Evolutionary conservation across 352 stramenopile species (phyloP), one percentile per base, ranked within the genome.

Genomic region (Globisporangium paroecandrum): DNA sequence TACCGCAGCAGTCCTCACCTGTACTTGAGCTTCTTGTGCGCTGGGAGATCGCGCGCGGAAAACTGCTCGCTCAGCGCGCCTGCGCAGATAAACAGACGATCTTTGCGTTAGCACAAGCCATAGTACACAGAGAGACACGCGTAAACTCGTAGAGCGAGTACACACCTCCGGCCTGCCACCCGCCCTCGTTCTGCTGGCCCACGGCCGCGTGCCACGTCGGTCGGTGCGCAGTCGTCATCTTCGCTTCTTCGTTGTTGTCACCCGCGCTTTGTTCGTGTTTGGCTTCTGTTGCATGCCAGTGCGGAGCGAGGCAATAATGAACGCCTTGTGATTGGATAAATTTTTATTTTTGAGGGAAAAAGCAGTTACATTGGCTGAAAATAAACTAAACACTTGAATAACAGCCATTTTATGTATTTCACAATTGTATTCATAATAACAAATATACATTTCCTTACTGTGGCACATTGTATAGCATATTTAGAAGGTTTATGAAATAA

Each of bases 171-270:
- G 85, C 75, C 47, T 95, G 83, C 85, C 87, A 95, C 75, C 87
- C 87, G 55, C 87, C 87, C 66, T 95, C 85, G 72, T 94, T 95
- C 65, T 89, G 83, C 73, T 95, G 85, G 46, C 87, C 87, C 65
- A 95, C 85, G 64, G 87, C 87, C 63, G 87, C 87, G 70, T 95
- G 82, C 85, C 85, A 95, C 24, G 87, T 95, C 74, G 87, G 85
- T 66, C 87, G 83, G 69, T 93, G 85, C 41, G 87, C 87, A n/a
- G 85, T 95, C 75, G 87, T 95, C 85, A 95, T 95, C 32, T 41
- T 64, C 43, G 18, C 43, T 51, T 51, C 10, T 64, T 25, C 38
- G 24, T 9, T 54, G 43, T 51, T 51, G 10, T 51, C n/a, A 20
- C 53, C 49, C 18, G 6, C 49, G 62, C 49, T 57, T n/a, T 58